Conservation (phyloP, 2,329 filamentous ascomycete species). For the Scleromitrula shiraiana region DNA sequence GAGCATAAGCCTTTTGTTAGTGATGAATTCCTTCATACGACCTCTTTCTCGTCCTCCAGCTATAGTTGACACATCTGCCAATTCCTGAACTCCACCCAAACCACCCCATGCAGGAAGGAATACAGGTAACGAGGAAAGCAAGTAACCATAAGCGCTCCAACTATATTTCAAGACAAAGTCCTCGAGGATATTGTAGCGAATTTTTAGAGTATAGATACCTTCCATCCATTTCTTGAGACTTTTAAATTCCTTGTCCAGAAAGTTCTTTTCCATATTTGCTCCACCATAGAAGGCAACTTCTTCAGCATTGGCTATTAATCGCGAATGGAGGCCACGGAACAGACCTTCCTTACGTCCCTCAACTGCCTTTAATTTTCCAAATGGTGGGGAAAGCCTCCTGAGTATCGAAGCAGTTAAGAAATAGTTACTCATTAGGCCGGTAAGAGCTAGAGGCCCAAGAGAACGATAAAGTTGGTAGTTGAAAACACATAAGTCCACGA, state of each 20-base stretch:
- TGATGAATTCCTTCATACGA: conserved; percentile 98
- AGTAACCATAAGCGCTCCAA: conserved; percentile 96
- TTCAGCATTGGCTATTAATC: conserved; percentile 92
- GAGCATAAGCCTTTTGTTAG: conserved; percentile 96
- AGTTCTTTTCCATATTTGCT: conserved; percentile 88
- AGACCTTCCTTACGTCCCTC: conserved; percentile 94
- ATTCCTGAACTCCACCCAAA: conserved; percentile 63
- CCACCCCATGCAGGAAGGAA: conserved; percentile 95
- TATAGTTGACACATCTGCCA: conserved; percentile 42
- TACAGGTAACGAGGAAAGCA: conserved; percentile 84
- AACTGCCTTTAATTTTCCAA: conserved; percentile 92
- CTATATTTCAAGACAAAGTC: conserved; percentile 98
- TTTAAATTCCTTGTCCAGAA: conserved; percentile 85
- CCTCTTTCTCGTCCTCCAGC: conserved; percentile 62
- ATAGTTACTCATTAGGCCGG: conserved; percentile 84
- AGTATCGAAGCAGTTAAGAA: conserved; percentile 88
- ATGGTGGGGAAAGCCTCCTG: conserved; percentile 81
- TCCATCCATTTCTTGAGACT: conserved; percentile 97
- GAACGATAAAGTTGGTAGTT: conserved; percentile 95
- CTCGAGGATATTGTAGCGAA: conserved; percentile 97
- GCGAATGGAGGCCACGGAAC: conserved; percentile 82
- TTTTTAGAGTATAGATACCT: conserved; percentile 93
- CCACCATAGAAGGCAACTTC: conserved; percentile 97
- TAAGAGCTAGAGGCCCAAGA: conserved; percentile 78
- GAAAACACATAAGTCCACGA: conserved; percentile 96